Base-by-base conservation (phyloP, 352 stramenopile species). In the Pythium plurisporium region DNA sequence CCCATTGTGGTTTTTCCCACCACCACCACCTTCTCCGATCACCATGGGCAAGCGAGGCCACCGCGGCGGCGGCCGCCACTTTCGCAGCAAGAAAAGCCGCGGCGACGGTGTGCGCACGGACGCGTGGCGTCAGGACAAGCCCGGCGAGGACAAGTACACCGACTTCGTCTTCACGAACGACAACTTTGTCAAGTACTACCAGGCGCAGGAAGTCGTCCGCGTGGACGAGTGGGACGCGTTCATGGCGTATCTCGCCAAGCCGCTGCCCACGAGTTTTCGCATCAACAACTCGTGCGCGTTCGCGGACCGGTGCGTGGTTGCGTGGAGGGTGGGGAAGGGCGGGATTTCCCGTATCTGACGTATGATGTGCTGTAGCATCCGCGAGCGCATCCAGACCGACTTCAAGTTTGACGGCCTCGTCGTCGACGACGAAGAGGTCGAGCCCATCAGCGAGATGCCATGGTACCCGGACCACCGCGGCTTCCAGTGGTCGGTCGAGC, bases 241-340 rank as follows among this genome's bases (percentile, higher is more conserved):
- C 71, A 95, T 97, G 74, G 82, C 86, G 58, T 78, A 78, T 51
- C 72, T 98, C 51, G 81, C 73, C 27, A 93, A 87, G 63, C 84
- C 83, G 40, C 67, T 98, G 64, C 93, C 93, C 14, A 96, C 88
- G 30, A 96, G 86, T 14, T 98, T 98, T 67, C 87, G 94, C 41
- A 97, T 98, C 58, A 96, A 97, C 61, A 89, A 85, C 58, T 91
- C 89, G 43, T 96, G 87, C 52, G 73, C 74, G 7, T 94, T 94
- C 59, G 80, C 73, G 33, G 78, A 92, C 7, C 77, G 78, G 80
- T 93, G 68, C 26, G 75, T 62, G 17, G 15, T 4, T 36, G 25
- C 26, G 26, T 37, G 17, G 36, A n/a, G 31, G 17, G 6, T n/a
- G 7, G 2, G 36, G 17, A 11, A 42, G 15, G 36, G 10, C 15